A percentile compares a stretch with the other conserved stretches of the same genome.
phyloP scores from a whole-genome alignment of 139 green algal species.

The Chlamydomonas asymmetrica region DNA sequence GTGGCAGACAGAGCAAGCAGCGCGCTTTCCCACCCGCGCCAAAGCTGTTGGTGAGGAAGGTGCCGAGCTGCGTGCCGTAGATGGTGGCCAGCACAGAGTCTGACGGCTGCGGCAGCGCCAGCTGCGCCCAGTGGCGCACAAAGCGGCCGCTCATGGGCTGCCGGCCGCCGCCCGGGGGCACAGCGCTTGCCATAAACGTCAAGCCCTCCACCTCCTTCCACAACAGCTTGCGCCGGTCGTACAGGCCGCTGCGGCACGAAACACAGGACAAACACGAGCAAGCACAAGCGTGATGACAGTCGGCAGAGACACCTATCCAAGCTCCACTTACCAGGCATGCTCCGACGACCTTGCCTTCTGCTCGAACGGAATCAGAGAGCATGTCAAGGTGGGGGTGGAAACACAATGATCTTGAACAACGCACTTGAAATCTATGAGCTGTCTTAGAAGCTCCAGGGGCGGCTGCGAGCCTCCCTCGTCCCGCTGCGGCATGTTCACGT shows the following conservation, averaged over 20 bases:
- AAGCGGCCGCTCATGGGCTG: constrained; percentile 60
- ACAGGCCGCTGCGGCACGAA: constrained; percentile 63
- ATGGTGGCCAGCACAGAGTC: constrained; percentile 66
- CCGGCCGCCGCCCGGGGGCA: constrained; percentile 73
- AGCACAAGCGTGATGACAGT: too few relatives aligned
- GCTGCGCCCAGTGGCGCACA: constrained; percentile 73
- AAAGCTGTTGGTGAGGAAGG: too few relatives aligned
- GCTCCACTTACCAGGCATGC: neutral
- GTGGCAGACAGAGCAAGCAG: too few relatives aligned
- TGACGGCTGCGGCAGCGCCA: constrained; percentile 60
- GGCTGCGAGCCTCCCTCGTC: constrained; percentile 80
- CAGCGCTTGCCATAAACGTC: constrained; percentile 65
- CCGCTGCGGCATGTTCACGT: constrained; percentile 82
- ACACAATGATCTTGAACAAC: too few relatives aligned
- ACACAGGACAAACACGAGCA: too few relatives aligned
- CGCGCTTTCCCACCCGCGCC: too few relatives aligned
- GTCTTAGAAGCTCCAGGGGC: constrained; percentile 79
- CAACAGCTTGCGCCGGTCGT: constrained; percentile 83
- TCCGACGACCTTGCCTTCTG: too few relatives aligned
- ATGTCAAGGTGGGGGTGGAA: too few relatives aligned
- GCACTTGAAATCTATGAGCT: constrained; percentile 74
- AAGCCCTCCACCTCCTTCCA: constrained; percentile 84
- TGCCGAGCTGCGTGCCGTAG: constrained; percentile 66
- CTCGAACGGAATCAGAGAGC: too few relatives aligned
- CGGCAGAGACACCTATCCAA: too few relatives aligned